Conservation (phyloP, 306 rosid genomes). For the Macrotyloma uniflorum region DNA sequence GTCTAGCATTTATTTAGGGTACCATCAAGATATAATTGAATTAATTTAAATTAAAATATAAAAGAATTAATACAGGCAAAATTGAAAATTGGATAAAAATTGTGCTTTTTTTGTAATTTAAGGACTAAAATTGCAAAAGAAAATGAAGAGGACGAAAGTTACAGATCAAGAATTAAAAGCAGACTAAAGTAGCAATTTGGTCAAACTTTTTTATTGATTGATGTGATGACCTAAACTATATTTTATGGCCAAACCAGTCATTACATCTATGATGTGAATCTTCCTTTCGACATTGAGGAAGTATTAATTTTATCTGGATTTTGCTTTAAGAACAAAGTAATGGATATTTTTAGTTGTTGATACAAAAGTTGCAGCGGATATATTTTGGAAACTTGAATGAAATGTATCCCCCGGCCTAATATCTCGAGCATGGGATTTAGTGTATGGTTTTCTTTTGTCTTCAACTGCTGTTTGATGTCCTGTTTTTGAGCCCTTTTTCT, state of each 20-base stretch:
- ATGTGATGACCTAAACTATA: not conserved
- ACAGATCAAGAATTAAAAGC: not conserved
- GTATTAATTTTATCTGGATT: not conserved
- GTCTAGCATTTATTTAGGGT: no score
- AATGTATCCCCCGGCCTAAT: not conserved
- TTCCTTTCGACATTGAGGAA: not conserved
- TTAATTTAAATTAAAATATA: no score
- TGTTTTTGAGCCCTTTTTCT: not conserved
- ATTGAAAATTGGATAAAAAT: not conserved
- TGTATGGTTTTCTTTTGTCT: not conserved
- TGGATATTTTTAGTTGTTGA: not conserved
- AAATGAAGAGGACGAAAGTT: not conserved
- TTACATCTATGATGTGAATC: not conserved
- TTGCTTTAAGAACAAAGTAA: not conserved
- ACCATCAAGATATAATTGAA: no score
- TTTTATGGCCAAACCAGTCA: not conserved
- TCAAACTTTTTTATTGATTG: not conserved
- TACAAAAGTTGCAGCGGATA: not conserved
- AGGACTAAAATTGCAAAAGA: not conserved
- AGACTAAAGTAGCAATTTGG: not conserved
- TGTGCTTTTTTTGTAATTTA: not conserved
- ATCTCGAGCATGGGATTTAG: not conserved
- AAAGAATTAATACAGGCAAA: no score
- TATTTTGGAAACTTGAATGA: not conserved
- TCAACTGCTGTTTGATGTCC: not conserved